Evolutionary conservation across 495 filamentous ascomycete species (phyloP), one percentile per base, ranked within the genome.

Genomic region (Penicillium verhagenii): DNA sequence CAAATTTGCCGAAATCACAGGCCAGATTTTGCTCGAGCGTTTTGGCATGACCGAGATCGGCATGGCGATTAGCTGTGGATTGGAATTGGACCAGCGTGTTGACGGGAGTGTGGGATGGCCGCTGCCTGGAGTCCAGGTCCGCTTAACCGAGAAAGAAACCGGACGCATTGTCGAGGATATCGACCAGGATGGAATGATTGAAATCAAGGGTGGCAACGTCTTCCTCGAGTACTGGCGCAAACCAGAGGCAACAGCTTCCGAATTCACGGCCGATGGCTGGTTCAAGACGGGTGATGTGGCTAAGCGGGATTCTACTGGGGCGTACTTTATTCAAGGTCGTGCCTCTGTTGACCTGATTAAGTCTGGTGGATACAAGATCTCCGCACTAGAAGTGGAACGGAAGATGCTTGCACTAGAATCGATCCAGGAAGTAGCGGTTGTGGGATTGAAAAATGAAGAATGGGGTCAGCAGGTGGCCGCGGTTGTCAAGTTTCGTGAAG

Each of bases 261-360:
- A 73, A 42, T 76, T 77, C 35, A 76, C 72, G 0, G 39, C 55
- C 13, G 77, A 79, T 38, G 76, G 73, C 23, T 78, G 73, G 74
- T 77, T 78, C 60, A 74, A 74, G 61, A 78, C 75, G 6, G 75
- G 75, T n/a, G 75, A 78, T 53, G 69, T 77, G 1, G 75, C 74
- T 8, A 58, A 60, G 10, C 68, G 72, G 7, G 68, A 76, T 50
- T 56, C 50, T n/a, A 59, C 52, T 6, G 75, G 75, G 6, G 72
- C 72, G 6, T 74, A 76, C 49, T 76, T 66, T 13, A 77, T 78
- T 49, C 71, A 77, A 56, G 75, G 73, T 14, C 72, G 75, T 3
- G 72, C 72, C 10, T 76, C 73, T 10, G 72, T 77, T 14, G 74
- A 79, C 35, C 51, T 77, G 52, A 76, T 79, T 58, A 79, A 77